Evolutionary conservation across 495 filamentous ascomycete species (phyloP).

Genomic region (Tuber magnatum): DNA sequence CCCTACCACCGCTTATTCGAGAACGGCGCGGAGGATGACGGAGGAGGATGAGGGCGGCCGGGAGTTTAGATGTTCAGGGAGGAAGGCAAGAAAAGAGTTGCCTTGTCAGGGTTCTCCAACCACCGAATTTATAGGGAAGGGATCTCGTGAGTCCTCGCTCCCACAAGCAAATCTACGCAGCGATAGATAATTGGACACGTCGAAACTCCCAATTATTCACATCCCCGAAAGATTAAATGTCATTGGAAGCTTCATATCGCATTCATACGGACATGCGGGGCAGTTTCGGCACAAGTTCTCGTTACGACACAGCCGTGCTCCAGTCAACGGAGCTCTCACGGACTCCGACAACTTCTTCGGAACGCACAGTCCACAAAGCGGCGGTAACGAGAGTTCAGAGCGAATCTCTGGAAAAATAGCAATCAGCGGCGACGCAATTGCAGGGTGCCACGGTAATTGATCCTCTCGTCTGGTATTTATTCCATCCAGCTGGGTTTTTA

Average conservation of each 20-base stretch:
- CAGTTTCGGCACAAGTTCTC: neutral
- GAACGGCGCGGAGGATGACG: neutral
- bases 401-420: neutral
- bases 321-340: neutral
- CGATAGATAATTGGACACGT: constrained; percentile 4
- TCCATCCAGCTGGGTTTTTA: neutral
- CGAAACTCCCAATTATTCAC: neutral
- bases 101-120: constrained; percentile 35
- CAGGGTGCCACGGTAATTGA: constrained; percentile 2
- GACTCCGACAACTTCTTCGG: neutral
- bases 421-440: neutral
- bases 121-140: constrained; percentile 38
- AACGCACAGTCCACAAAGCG: neutral
- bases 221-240: neutral
- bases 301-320: neutral
- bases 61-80: constrained; percentile 17
- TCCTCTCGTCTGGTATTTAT: neutral
- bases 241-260: constrained; percentile 3
- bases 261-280: constrained; percentile 2
- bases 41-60: constrained; percentile 24
- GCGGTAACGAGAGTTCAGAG: neutral
- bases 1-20: neutral
- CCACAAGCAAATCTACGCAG: neutral
- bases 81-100: constrained; percentile 9
- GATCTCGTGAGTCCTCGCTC: neutral